phyloP scores from a whole-genome alignment of 208 protist genomes.

The Leishmania turanica region DNA sequence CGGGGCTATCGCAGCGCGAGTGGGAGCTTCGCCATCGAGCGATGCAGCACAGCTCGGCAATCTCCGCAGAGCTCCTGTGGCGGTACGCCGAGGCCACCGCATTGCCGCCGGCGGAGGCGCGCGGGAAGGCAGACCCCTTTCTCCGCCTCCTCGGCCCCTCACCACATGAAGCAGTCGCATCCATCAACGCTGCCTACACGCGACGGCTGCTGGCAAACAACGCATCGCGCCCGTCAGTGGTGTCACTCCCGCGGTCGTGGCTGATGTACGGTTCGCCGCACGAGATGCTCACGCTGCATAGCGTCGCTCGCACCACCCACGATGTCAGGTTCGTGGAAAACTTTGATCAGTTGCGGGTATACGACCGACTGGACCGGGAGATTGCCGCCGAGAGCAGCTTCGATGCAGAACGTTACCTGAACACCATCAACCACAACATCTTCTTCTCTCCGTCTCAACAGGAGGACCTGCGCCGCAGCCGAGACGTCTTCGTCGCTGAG shows the following conservation, averaged over 20 bases:
- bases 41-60: constrained; percentile 8
- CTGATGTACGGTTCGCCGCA: constrained; percentile 40
- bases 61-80: constrained; percentile 29
- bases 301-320: constrained; percentile 11
- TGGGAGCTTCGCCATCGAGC: constrained; percentile 17
- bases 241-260: constrained; percentile 45
- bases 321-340: neutral
- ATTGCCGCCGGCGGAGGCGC: neutral
- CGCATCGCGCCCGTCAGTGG: constrained; percentile 7
- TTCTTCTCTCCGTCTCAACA: constrained; percentile 20
- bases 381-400: constrained; percentile 7
- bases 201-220: constrained; percentile 2
- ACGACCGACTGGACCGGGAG: neutral
- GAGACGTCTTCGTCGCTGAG: constrained; percentile 17
- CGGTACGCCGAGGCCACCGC: neutral
- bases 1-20: constrained; percentile 44
- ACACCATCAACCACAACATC: constrained; percentile 13
- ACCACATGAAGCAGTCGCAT: constrained; percentile 12
- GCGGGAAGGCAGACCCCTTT: constrained; percentile 2
- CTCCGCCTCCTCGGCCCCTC: constrained; percentile 22
- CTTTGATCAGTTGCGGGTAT: constrained; percentile 1
- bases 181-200: constrained; percentile 4
- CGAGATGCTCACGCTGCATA: constrained; percentile 52
- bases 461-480: neutral
- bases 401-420: constrained; percentile 2